Percentiles rank a stretch among this genome's conserved stretches.
These are phyloP conservation scores for Terana coerulea DNA, from an alignment of 768 basidiomycete genomes.

Conservation along the genomic window DNA sequence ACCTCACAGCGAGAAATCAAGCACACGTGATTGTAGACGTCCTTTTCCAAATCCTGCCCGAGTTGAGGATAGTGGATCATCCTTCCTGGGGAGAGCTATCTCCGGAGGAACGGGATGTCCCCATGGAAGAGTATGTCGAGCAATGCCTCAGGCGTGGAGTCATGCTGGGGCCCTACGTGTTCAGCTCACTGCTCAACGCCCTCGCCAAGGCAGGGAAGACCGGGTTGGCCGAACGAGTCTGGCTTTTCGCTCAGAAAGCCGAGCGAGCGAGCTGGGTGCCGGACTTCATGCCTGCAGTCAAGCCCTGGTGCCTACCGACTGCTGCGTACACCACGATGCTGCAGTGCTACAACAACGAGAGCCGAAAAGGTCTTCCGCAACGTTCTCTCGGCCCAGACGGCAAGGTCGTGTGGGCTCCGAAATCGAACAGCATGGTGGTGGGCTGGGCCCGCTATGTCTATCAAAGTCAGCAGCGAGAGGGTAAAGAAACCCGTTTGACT, in stretches of 20 bases:
- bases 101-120: conserved; percentile 22
- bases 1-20: conserved; percentile 48
- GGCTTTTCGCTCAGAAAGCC: conserved; percentile 56
- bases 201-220: conserved; percentile 52
- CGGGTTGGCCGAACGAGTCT: conserved; percentile 59
- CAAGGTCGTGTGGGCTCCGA: conserved; percentile 17
- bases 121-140: conserved; percentile 10
- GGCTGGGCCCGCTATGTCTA: conserved; percentile 25
- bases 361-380: conserved; percentile 25
- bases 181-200: conserved; percentile 56
- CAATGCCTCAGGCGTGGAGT: conserved; percentile 40
- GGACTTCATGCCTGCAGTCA: conserved; percentile 18
- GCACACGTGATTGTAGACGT: conserved; percentile 40
- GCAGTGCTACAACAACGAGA: conserved; percentile 49
- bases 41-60: conserved; percentile 57
- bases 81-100: conserved; percentile 32
- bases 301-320: conserved; percentile 63
- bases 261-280: conserved; percentile 50
- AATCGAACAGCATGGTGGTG: conserved; percentile 21
- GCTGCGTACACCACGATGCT: conserved; percentile 74
- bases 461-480: conserved; percentile 7
- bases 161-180: conserved; percentile 54
- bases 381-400: conserved; percentile 7
- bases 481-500: conserved; percentile 16
- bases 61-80: conserved; percentile 37